Evolutionary conservation across 75 land plant genomes (phyloP), one percentile per base, ranked within the genome.

Genomic region (Cunninghamia lanceolata): DNA sequence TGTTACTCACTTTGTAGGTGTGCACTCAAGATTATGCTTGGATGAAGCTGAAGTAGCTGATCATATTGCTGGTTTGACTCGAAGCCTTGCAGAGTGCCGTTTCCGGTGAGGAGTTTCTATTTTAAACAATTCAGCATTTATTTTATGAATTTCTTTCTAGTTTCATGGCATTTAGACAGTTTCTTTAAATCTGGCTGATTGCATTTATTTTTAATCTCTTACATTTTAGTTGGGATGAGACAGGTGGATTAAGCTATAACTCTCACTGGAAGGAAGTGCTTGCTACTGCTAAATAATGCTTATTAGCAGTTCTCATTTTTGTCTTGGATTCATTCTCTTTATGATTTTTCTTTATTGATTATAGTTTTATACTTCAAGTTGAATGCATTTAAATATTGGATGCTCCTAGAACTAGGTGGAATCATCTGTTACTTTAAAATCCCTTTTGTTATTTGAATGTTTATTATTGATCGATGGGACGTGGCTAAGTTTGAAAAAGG

Each of bases 41-140:
- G 99, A 98, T 92, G 99, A 98, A 89, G 96, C 99, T 88, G 99
- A 98, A 84, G 56, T 96, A 45, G 97, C 99, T 85, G 99, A 98
- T 34, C 99, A 96, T 89, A 86, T 98, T 83, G 94, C 94, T 86
- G 97, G 96, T 54, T 91, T 98, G 81, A 98, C 97, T 83, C 74
- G 90, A 73, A 96, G 99, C 85, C 91, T 98, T 53, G 97, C 96
- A 46, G 91, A 92, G 76, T 98, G 97, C 86, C 96, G 90, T 66
- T 98, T 96, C 52, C 92, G 96, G 99, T 98, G 53, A 87, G 54
- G 52, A 39, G 43, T 52, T 52, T 13, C 34, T n/a, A 32, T 52
- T 35, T 30, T 15, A 43, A 43, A 43, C 13, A 36, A 36, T 21
- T 19, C 3, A 56, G 80, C n/a, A 84, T 52, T 9, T 84, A 59